A percentile compares a stretch with the other conserved stretches of the same genome.
Evolutionary conservation across 345 rosid species (phyloP).

Genomic region (Reutealis trisperma): DNA sequence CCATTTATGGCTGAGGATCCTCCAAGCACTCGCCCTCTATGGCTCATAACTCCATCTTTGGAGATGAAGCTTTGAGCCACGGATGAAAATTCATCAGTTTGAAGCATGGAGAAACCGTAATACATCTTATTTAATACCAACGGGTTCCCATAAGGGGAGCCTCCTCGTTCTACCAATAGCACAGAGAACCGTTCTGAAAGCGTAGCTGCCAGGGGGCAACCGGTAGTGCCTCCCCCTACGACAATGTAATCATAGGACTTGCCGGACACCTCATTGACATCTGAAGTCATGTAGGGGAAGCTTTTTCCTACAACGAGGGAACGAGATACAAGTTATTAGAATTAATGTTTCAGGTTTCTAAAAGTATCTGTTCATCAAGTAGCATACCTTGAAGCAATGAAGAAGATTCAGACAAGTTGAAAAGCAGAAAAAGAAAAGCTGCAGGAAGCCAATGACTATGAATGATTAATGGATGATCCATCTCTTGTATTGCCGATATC

Average conservation of each 20-base stretch:
- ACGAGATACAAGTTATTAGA: background rate
- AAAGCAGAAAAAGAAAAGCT: slow-evolving; percentile 19
- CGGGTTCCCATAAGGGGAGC: slow-evolving; percentile 66
- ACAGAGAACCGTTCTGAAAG: slow-evolving; percentile 62
- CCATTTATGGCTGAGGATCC: slow-evolving; percentile 76
- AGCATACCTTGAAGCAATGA: slow-evolving; percentile 39
- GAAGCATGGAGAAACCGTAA: slow-evolving; percentile 55
- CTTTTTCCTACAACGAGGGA: slow-evolving; percentile 36
- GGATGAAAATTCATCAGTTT: slow-evolving; percentile 57
- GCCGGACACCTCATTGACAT: slow-evolving; percentile 54
- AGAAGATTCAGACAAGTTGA: slow-evolving; percentile 14
- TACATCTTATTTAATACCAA: slow-evolving; percentile 37
- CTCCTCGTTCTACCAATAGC: slow-evolving; percentile 63
- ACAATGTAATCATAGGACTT: slow-evolving; percentile 71
- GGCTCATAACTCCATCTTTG: slow-evolving; percentile 49
- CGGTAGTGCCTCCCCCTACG: slow-evolving; percentile 72
- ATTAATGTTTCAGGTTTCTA: background rate
- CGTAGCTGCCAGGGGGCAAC: slow-evolving; percentile 72
- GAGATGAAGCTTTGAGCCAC: slow-evolving; percentile 64
- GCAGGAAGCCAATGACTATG: slow-evolving; percentile 18
- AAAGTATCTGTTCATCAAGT: too few species aligned
- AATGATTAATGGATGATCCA: slow-evolving; percentile 6
- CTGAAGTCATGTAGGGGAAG: slow-evolving; percentile 61
- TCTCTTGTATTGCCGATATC: slow-evolving; percentile 14
- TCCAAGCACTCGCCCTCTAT: slow-evolving; percentile 67